Base-by-base conservation (phyloP, 208 protist species). In the Leishmania arabica region DNA sequence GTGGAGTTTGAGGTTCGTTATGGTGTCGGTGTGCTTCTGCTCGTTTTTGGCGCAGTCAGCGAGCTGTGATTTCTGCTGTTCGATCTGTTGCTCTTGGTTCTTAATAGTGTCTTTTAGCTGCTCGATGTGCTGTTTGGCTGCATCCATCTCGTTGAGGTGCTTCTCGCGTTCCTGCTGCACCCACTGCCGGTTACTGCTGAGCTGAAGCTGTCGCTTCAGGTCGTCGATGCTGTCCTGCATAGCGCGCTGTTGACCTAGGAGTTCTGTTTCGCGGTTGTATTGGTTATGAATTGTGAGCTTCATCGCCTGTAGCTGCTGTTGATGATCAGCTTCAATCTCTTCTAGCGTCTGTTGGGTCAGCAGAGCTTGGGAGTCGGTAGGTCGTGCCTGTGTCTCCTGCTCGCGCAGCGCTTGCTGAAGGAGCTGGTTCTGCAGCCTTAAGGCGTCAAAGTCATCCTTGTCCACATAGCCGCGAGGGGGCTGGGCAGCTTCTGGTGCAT, bases 271-370 rank as follows among this genome's bases (percentile, higher is more conserved):
- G n/a, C 82, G 73, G 66, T 89, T 85, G 81, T 84, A 89, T 49
- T 90, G 79, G 4, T 88, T 76, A 24, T 87, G 83, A 64, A 95
- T 89, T 15, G 91, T 92, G 27, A 88, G 72, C 74, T 92, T 92
- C 75, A 95, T 83, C 37, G 88, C 91, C 15, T 88, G 60, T 17
- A 95, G 84, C 65, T 95, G 91, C 78, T 95, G 89, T 27, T 91
- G 91, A 69, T 95, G 91, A 68, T 91, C 86, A 3, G 73, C 72
- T 75, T 95, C 89, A 15, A 92, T 77, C 60, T 92, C 89, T n/a
- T 88, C 86, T 24, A 91, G 77, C 19, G 86, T 90, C 74, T 90
- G 83, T 72, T 82, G 80, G 11, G 77, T 87, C 45, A 92, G 83
- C 13, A 72, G 56, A 15, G 74, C 83, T 37, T 84, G 80, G 4